Conservation (phyloP, 2,329 filamentous ascomycete genomes). For the Aspergillus latus region DNA sequence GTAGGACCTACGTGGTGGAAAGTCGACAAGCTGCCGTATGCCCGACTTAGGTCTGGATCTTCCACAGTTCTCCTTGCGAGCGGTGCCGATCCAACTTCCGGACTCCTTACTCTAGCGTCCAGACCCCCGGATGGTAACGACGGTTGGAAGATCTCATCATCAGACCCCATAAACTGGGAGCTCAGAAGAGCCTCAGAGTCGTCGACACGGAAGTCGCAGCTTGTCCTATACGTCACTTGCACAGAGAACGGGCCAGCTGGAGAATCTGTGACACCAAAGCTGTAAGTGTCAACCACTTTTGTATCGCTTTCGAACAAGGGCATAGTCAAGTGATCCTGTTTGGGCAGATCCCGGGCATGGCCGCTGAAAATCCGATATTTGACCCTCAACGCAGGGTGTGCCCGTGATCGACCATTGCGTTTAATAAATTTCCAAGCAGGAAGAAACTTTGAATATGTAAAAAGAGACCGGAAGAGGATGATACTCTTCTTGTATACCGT, state of each 20-base stretch:
- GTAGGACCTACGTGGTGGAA: slow-evolving; percentile 76
- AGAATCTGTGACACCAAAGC: slow-evolving; percentile 80
- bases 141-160: slow-evolving; percentile 82
- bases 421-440: slow-evolving; percentile 85
- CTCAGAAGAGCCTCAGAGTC: slow-evolving; percentile 88
- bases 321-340: slow-evolving; percentile 68
- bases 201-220: slow-evolving; percentile 87
- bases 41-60: slow-evolving; percentile 66
- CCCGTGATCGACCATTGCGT: slow-evolving; percentile 67
- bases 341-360: slow-evolving; percentile 49
- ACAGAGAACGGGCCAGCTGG: slow-evolving; percentile 82
- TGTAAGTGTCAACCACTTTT: slow-evolving; percentile 70
- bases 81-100: slow-evolving; percentile 74
- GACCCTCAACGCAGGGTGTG: slow-evolving; percentile 65
- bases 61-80: slow-evolving; percentile 54
- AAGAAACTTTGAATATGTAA: slow-evolving; percentile 75
- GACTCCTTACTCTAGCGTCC: slow-evolving; percentile 26
- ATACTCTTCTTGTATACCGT: slow-evolving; percentile 97
- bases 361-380: slow-evolving; percentile 76
- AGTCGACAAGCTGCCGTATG: slow-evolving; percentile 86
- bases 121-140: slow-evolving; percentile 62
- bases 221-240: slow-evolving; percentile 78
- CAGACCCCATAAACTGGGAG: slow-evolving; percentile 88
- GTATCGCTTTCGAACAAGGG: slow-evolving; percentile 65
- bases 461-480: slow-evolving; percentile 87